These are phyloP conservation scores for Malbranchea cinnamomea DNA, from an alignment of 2,329 filamentous ascomycete species.

Conservation along the genomic window DNA sequence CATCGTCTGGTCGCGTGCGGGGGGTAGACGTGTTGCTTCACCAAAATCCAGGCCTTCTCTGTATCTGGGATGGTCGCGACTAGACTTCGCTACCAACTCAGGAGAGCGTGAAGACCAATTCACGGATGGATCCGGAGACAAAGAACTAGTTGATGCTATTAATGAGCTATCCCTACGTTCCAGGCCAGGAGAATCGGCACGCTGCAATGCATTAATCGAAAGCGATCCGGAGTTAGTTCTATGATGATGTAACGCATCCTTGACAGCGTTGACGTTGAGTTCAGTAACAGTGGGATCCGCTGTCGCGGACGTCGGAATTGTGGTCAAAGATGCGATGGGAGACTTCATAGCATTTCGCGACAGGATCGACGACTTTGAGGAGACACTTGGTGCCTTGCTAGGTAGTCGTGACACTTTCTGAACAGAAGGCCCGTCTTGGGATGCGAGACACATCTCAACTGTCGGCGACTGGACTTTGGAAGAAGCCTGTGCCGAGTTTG, in stretches of 20 bases:
- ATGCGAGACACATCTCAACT: constrained; percentile 16
- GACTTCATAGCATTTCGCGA: constrained; percentile 23
- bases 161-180: constrained; percentile 18
- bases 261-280: constrained; percentile 25
- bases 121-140: constrained; percentile 18
- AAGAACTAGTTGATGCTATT: constrained; percentile 17
- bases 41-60: too few relatives aligned
- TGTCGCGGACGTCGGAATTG: constrained; percentile 18
- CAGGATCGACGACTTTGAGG: constrained; percentile 27
- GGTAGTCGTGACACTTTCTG: constrained; percentile 24
- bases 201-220: constrained; percentile 17
- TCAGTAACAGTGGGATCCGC: constrained; percentile 34
- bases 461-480: constrained; percentile 25
- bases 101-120: constrained; percentile 19
- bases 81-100: constrained; percentile 15
- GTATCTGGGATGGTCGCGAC: constrained; percentile 1
- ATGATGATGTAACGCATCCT: constrained; percentile 15
- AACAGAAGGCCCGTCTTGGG: constrained; percentile 15
- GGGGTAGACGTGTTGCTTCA: too few relatives aligned
- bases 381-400: constrained; percentile 27
- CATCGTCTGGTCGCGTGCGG: too few relatives aligned
- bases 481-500: constrained; percentile 13
- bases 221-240: constrained; percentile 20
- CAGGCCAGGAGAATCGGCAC: constrained; percentile 15
- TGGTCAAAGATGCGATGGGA: constrained; percentile 23